phyloP scores from a whole-genome alignment of 805 yeast species.

The Wickerhamomyces hampshirensis region DNA sequence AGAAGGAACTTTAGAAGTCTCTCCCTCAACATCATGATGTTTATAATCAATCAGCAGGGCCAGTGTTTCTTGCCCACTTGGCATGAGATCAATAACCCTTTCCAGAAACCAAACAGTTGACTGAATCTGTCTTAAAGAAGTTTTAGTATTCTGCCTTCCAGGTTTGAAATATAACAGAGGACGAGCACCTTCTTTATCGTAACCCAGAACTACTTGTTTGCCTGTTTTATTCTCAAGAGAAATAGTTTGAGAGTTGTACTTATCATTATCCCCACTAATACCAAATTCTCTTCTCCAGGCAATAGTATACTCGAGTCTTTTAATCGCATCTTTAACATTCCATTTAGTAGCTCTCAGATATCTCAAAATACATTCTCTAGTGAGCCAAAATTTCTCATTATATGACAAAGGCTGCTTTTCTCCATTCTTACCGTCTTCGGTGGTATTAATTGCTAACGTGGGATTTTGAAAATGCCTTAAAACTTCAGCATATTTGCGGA shows the following conservation, averaged over 20 bases:
- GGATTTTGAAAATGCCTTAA: slow-evolving; percentile 53
- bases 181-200: slow-evolving; percentile 68
- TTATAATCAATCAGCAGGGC: slow-evolving; percentile 90
- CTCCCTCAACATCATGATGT: slow-evolving; percentile 43
- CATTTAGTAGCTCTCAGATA: slow-evolving; percentile 94
- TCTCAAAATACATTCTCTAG: slow-evolving; percentile 83
- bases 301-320: slow-evolving; percentile 67
- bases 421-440: slow-evolving; percentile 12
- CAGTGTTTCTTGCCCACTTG: slow-evolving; percentile 87
- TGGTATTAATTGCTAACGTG: slow-evolving; percentile 28
- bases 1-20: slow-evolving; percentile 71
- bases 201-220: slow-evolving; percentile 85
- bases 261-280: slow-evolving; percentile 45
- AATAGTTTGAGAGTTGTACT: slow-evolving; percentile 48
- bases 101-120: slow-evolving; percentile 89
- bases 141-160: slow-evolving; percentile 90
- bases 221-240: slow-evolving; percentile 81
- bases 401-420: slow-evolving; percentile 38
- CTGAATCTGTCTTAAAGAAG: slow-evolving; percentile 84
- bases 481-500: slow-evolving; percentile 43
- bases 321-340: slow-evolving; percentile 65
- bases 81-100: slow-evolving; percentile 88
- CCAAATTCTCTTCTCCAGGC: slow-evolving; percentile 95
- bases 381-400: slow-evolving; percentile 83
- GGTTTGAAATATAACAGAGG: slow-evolving; percentile 90